Evolutionary conservation across 1,284 basidiomycete species (phyloP).

Genomic region (Thelephora terrestris): DNA sequence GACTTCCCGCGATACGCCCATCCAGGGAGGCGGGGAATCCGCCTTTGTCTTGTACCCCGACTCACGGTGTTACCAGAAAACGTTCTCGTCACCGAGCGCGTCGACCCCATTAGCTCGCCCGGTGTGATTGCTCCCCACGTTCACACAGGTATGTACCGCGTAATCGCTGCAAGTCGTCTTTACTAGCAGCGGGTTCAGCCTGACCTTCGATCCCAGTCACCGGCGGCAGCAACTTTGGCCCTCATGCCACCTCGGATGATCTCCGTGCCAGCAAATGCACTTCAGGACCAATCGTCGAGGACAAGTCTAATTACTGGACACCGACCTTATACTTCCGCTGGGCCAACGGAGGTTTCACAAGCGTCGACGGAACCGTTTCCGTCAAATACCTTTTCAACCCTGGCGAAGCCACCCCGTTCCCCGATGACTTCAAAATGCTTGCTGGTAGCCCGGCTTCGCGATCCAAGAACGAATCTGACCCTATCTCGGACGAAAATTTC

Average conservation of each 20-base stretch:
- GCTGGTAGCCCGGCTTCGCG: constrained; percentile 18
- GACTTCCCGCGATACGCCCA: not conserved
- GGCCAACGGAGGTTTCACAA: constrained; percentile 17
- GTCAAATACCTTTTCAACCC: constrained; percentile 13
- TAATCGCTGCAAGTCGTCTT: too few species aligned
- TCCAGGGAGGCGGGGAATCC: not conserved
- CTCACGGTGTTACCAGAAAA: not conserved
- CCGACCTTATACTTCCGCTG: constrained; percentile 21
- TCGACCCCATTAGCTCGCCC: not conserved
- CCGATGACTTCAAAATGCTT: constrained; percentile 21
- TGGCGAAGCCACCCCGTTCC: constrained; percentile 15
- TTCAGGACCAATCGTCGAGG: constrained; percentile 16
- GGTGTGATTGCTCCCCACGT: not conserved
- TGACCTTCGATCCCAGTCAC: not conserved
- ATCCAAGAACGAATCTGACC: constrained; percentile 15
- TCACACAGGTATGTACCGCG: not conserved
- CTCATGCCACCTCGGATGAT: not conserved
- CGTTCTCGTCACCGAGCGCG: not conserved
- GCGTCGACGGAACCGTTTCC: constrained; percentile 11
- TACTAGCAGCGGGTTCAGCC: too few species aligned
- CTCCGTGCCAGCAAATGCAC: constrained; percentile 12
- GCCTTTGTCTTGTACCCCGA: too few species aligned
- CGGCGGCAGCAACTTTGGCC: not conserved
- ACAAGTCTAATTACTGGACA: constrained; percentile 23
- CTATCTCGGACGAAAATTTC: constrained; percentile 17